Base-by-base conservation (phyloP, 306 rosid genomes). In the Rosa rugosa region DNA sequence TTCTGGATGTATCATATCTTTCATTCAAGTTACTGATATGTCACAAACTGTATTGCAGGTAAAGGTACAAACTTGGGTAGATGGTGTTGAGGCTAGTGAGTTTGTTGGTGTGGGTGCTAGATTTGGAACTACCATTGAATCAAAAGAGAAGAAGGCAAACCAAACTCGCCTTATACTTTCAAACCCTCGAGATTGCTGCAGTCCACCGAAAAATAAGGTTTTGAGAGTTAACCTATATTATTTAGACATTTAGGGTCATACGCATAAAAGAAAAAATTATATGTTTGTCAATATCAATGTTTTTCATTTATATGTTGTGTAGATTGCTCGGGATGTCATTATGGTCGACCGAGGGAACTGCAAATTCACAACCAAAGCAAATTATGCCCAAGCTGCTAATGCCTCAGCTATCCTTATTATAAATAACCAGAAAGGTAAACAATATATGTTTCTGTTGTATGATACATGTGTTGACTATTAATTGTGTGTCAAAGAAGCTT, bases 51-150 rank as follows among this genome's bases (percentile, higher is more conserved):
- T 49, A 62, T 56, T 76, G 77, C n/a, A 96, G 99, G 93, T 91
- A 20, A 96, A 96, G 90, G 97, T 93, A 84, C 98, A 96, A 86
- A 96, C 99, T 69, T 96, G 98, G 98, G 89, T 96, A 57, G 79
- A 93, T 75, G 98, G 94, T 38, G 71, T 79, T 42, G 97, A 93
- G 82, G 89, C 86, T 65, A 86, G 66, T 53, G 97, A 91, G 83
- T 91, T 89, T 82, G 99, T 96, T 42, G 99, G 99, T 20, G 94
- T 96, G 38, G 97, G 96, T 82, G 99, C 98, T 20, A 80, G 98
- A 87, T 95, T 95, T 80, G 99, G 99, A n/a, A 83, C 85, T 75
- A 65, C 93, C 11, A 93, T 95, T 69, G 99, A 86, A 54, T 89
- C 97, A 20, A 93, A 93, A 82, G 94, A 96, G 90, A 96, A 91